These are phyloP conservation scores for Fusarium avenaceum DNA, from an alignment of 2,329 filamentous ascomycete species.

Conservation along the genomic window DNA sequence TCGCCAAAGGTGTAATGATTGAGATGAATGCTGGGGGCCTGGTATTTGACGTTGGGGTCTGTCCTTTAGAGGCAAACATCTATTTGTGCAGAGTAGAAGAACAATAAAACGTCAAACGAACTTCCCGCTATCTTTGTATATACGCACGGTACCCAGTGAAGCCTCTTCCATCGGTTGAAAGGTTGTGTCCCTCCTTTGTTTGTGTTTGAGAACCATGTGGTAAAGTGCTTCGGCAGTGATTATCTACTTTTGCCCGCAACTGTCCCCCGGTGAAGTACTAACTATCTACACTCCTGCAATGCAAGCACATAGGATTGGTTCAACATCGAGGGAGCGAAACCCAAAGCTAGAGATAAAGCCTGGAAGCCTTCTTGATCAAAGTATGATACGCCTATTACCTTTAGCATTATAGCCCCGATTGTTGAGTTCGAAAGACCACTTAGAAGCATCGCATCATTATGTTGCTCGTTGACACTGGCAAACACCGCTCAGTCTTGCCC, in stretches of 20 bases:
- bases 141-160: background rate
- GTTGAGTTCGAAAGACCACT: background rate
- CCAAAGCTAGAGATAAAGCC: background rate
- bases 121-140: background rate
- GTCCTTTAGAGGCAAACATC: conserved; percentile 14
- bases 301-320: background rate
- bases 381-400: background rate
- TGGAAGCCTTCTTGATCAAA: background rate
- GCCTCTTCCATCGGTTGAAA: background rate
- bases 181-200: background rate
- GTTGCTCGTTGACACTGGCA: conserved; percentile 4
- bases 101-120: conserved; percentile 20
- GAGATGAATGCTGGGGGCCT: conserved; percentile 7
- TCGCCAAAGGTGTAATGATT: conserved; percentile 11
- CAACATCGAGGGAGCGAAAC: background rate
- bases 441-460: background rate
- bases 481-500: background rate
- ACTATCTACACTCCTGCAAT: background rate
- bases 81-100: conserved; percentile 17
- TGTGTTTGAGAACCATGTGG: background rate
- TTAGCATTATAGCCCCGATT: background rate
- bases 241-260: conserved; percentile 3
- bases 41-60: conserved; percentile 4
- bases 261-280: background rate
- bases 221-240: background rate